Evolutionary conservation across 2,329 filamentous ascomycete genomes (phyloP).

Genomic region (Tympanopsis confertula): DNA sequence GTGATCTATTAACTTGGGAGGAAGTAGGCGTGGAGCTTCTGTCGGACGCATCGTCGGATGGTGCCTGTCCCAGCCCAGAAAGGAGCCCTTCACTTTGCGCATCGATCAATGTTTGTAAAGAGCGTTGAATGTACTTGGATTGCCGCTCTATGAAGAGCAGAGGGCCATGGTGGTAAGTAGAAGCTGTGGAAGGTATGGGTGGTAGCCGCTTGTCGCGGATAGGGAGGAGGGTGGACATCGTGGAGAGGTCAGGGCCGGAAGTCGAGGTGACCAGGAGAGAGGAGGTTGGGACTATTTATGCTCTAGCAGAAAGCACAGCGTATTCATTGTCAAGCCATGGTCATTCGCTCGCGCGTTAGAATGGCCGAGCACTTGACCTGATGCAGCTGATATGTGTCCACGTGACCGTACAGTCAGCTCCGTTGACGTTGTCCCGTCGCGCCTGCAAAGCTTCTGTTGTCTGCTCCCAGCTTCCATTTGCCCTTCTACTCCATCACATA

Average conservation of each 20-base stretch:
- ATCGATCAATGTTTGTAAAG: slow-evolving; percentile 46
- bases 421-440: too few species aligned
- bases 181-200: slow-evolving; percentile 15
- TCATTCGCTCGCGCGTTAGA: too few species aligned
- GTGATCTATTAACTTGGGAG: neutral
- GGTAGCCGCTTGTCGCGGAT: slow-evolving; percentile 4
- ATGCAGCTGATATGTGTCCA: too few species aligned
- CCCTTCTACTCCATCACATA: slow-evolving; percentile 8
- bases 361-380: too few species aligned
- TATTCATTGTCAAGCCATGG: too few species aligned
- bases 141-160: slow-evolving; percentile 37
- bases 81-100: slow-evolving; percentile 46
- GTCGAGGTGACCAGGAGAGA: too few species aligned
- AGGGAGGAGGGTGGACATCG: neutral
- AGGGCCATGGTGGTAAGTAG: slow-evolving; percentile 21
- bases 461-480: slow-evolving; percentile 11
- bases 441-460: too few species aligned
- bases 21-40: slow-evolving; percentile 20
- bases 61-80: slow-evolving; percentile 25
- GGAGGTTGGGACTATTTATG: too few species aligned
- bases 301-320: too few species aligned
- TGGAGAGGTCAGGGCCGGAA: too few species aligned
- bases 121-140: slow-evolving; percentile 39
- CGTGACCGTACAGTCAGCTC: too few species aligned
- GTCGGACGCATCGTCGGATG: slow-evolving; percentile 30